Base-by-base conservation (phyloP, 495 filamentous ascomycete species). In the Penicillium cinerascens region DNA sequence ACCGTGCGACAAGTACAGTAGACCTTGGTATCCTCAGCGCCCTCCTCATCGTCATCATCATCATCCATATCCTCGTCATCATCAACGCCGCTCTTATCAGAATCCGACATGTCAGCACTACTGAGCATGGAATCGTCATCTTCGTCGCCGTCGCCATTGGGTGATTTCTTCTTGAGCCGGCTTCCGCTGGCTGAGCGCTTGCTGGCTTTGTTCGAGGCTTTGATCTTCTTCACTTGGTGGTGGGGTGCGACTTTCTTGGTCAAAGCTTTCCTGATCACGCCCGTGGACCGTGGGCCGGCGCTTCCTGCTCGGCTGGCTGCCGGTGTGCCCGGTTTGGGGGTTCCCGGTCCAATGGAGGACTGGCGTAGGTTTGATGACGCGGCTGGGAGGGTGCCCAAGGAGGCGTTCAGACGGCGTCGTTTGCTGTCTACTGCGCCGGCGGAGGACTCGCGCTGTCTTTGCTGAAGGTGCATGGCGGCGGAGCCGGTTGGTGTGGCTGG, bases 1-100 rank as follows among this genome's bases (percentile, higher is more conserved):
- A 96, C 88, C 56, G 86, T 88, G 64, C 93, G 87, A 68, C 93
- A 98, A 22, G 86, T 81, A 71, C 93, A 98, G 68, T 98, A 98
- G 54, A 92, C 87, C 61, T 83, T 84, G 42, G 89, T 85, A 71
- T 97, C 92, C 47, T 88, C 86, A 41, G 86, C 90, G 27, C 92
- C 90, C 38, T 95, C 92, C 41, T 91, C 89, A 27, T 88, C 88
- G 1, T 85, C 80, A 10, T 87, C 88, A 29, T 83, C 83, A 33
- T 83, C 83, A 29, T 82, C 86, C 29, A 84, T 75, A 49, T 87
- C 84, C 21, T 82, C 82, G 4, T 76, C 76, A 2, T 57, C 67
- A 6, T 65, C 67, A 10, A 56, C 61, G 23, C 52, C 68, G 41
- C 70, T 77, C 56, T 72, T 74, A 51, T 73, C 72, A 1, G 72